Evolutionary conservation across 345 rosid species (phyloP), one percentile per base, ranked within the genome.

Genomic region (Populus tremula): DNA sequence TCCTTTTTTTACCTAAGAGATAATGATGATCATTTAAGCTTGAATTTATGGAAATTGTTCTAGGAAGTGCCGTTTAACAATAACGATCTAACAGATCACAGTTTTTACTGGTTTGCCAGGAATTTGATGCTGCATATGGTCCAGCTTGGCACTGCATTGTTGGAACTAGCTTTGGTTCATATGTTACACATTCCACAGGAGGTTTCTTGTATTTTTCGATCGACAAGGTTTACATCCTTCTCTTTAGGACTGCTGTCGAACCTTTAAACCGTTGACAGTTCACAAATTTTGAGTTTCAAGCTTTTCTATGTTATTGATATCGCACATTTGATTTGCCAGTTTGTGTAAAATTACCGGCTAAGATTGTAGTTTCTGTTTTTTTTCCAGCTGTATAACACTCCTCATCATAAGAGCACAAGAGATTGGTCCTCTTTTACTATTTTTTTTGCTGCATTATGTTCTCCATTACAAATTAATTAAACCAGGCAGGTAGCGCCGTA

Each of bases 131-230:
- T 5, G 86, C 89, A 5, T 90, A 88, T 62, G 98, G 98, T 18
- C 98, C 98, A 38, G 98, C 97, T 76, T 94, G 98, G 98, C 99
- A 95, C 78, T 95, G 98, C 92, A 91, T 95, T 11, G 99, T 95
- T 49, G 99, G 99, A 35, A 91, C 93, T 8, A 95, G 99, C 86
- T 95, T 93, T 74, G 98, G 99, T 67, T 95, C 99, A 17, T 93
- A 93, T 47, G 98, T 95, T 6, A 95, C 98, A 0, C 98, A 95
- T 87, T 95, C 99, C 2, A 73, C 84, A 0, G 98, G 99, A 79
- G 99, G 99, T 74, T 95, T 95, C 89, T 73, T 95, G 88, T 95
- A 93, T 77, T 95, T 91, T 83, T 94, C 97, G 23, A 90, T 93
- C 2, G 98, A 91, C 88, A 93, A 93, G 82, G 89, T 90, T 84